Evolutionary conservation across 2,329 filamentous ascomycete species (phyloP).

Genomic region (Arthrobotrys sphaeroides): DNA sequence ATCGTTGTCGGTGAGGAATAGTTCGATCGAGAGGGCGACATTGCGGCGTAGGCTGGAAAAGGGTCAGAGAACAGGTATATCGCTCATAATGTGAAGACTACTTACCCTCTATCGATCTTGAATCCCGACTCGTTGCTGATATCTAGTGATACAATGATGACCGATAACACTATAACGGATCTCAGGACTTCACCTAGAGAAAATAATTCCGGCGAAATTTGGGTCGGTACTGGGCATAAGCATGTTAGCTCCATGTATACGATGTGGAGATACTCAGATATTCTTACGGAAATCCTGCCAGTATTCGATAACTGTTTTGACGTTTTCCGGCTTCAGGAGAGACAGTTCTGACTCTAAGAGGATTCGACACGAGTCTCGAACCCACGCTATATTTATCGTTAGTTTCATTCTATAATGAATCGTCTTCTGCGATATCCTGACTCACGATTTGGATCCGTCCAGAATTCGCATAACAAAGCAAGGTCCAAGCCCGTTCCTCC

Average conservation of each 20-base stretch:
- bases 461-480: constrained; percentile 35
- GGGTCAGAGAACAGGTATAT: background rate
- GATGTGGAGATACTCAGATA: background rate
- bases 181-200: constrained; percentile 56
- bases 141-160: constrained; percentile 54
- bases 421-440: background rate
- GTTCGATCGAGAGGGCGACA: constrained; percentile 56
- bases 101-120: constrained; percentile 46
- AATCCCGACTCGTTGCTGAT: constrained; percentile 51
- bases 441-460: constrained; percentile 45
- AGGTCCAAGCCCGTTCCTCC: constrained; percentile 32
- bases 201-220: constrained; percentile 56
- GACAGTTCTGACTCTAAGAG: constrained; percentile 32
- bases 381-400: constrained; percentile 43
- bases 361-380: constrained; percentile 50
- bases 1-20: constrained; percentile 56
- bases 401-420: constrained; percentile 22
- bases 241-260: background rate
- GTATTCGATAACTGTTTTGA: constrained; percentile 46
- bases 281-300: constrained; percentile 55
- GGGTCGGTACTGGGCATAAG: constrained; percentile 51
- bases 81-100: background rate
- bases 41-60: constrained; percentile 54
- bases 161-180: constrained; percentile 55
- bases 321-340: constrained; percentile 23